Evolutionary conservation across 345 rosid genomes (phyloP).

Genomic region (Turnera subulata): DNA sequence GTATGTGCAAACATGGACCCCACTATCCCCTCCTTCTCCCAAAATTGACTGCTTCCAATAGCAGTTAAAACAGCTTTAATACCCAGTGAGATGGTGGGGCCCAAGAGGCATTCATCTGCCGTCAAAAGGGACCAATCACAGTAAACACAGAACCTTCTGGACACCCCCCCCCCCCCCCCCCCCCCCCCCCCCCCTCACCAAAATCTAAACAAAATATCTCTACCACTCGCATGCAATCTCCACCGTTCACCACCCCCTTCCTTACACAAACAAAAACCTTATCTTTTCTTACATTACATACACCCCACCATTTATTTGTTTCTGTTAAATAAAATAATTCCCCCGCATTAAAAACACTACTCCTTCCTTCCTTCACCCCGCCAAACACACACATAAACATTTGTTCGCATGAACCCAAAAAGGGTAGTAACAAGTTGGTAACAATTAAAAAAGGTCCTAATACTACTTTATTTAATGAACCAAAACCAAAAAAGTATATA

Average conservation of each 20-base stretch:
- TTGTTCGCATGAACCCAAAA: too few species aligned
- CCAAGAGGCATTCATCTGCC: too few species aligned
- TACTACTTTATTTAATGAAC: too few species aligned
- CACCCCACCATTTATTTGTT: too few species aligned
- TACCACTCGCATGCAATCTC: constrained; percentile 20
- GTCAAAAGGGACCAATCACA: constrained; percentile 9
- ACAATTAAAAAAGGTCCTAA: neutral
- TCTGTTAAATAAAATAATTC: neutral
- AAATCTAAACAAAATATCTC: constrained; percentile 30
- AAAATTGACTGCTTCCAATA: too few species aligned
- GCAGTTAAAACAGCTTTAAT: too few species aligned
- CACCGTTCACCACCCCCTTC: constrained; percentile 37
- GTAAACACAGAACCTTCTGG: constrained; percentile 36
- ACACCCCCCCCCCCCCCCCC: too few species aligned
- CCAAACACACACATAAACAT: too few species aligned
- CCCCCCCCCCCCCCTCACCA: too few species aligned
- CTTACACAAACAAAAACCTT: constrained; percentile 4
- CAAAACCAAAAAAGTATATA: constrained; percentile 5
- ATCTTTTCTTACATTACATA: constrained; percentile 1
- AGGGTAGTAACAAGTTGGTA: neutral
- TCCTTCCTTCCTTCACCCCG: too few species aligned
- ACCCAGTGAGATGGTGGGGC: constrained; percentile 10
- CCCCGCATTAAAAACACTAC: neutral
- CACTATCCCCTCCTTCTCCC: too few species aligned
- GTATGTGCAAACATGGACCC: too few species aligned